phyloP scores from a whole-genome alignment of 2,329 filamentous ascomycete genomes.

The Fusarium phyllophilum region DNA sequence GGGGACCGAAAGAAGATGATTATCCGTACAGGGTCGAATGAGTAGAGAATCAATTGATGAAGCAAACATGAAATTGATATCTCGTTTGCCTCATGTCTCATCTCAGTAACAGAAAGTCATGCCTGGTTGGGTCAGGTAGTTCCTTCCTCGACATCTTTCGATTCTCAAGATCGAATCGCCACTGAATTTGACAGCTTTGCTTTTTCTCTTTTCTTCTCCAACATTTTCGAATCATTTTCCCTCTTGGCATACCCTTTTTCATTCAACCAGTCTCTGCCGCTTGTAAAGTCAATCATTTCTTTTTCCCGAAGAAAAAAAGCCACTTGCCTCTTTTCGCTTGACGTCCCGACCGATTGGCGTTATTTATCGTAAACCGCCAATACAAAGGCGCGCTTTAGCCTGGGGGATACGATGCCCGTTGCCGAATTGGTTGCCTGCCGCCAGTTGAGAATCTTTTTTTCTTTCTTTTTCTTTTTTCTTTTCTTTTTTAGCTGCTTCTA shows the following conservation, averaged over 20 bases:
- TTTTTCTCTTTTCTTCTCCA: not conserved
- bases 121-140: not conserved
- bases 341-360: constrained; percentile 24
- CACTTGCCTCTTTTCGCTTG: constrained; percentile 21
- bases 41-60: not conserved
- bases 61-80: constrained; percentile 3
- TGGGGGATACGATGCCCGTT: not conserved
- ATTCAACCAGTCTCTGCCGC: not conserved
- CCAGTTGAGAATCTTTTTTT: not conserved
- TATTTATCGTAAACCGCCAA: constrained; percentile 6
- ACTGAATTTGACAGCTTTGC: not conserved
- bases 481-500: not conserved
- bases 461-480: not conserved
- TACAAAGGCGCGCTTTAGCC: not conserved
- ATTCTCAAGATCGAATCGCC: not conserved
- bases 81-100: not conserved
- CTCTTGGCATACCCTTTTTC: not conserved
- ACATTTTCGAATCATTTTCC: not conserved
- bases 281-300: constrained; percentile 1
- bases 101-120: not conserved
- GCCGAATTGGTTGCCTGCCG: not conserved
- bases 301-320: not conserved
- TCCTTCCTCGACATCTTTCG: not conserved
- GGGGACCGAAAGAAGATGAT: constrained; percentile 20
- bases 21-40: not conserved